These are phyloP conservation scores for Wallacemonas rigidus DNA, from an alignment of 208 protist species.

Conservation along the genomic window DNA sequence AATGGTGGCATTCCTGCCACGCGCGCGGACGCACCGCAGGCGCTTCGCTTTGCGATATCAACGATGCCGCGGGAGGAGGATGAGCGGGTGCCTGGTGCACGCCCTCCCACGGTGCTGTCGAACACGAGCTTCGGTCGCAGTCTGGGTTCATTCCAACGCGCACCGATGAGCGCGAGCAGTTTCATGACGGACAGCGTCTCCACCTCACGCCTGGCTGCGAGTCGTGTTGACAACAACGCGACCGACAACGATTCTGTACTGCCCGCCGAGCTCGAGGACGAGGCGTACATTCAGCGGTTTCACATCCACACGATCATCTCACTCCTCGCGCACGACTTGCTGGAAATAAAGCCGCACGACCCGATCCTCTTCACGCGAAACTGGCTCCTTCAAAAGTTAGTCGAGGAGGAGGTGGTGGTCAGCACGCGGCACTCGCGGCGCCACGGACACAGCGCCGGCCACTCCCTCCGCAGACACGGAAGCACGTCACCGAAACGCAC, in stretches of 20 bases:
- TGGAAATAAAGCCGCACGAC: conserved; percentile 61
- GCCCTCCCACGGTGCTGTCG: neutral
- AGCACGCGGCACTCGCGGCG: neutral
- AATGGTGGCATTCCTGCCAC: too few species aligned
- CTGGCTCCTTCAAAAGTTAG: conserved; percentile 39
- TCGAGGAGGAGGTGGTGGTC: neutral
- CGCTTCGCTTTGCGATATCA: too few species aligned
- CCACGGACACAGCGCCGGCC: neutral
- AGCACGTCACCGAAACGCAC: neutral
- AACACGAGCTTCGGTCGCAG: conserved; percentile 18
- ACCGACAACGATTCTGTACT: neutral
- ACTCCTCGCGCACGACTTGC: conserved; percentile 51
- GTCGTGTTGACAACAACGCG: neutral
- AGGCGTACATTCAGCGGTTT: conserved; percentile 59
- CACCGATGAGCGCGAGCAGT: conserved; percentile 1
- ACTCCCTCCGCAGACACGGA: neutral
- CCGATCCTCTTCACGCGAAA: conserved; percentile 57
- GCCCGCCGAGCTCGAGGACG: conserved; percentile 37
- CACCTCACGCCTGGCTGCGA: conserved; percentile 2
- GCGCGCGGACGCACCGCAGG: too few species aligned
- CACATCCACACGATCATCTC: conserved; percentile 49
- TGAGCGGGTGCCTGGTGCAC: neutral
- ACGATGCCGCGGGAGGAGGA: neutral
- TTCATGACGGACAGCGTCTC: conserved; percentile 9
- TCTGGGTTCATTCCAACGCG: neutral